Percentiles rank a stretch among this genome's conserved stretches.
These are phyloP conservation scores for Eruca vesicaria DNA, from an alignment of 441 rosid genomes.

Conservation along the genomic window DNA sequence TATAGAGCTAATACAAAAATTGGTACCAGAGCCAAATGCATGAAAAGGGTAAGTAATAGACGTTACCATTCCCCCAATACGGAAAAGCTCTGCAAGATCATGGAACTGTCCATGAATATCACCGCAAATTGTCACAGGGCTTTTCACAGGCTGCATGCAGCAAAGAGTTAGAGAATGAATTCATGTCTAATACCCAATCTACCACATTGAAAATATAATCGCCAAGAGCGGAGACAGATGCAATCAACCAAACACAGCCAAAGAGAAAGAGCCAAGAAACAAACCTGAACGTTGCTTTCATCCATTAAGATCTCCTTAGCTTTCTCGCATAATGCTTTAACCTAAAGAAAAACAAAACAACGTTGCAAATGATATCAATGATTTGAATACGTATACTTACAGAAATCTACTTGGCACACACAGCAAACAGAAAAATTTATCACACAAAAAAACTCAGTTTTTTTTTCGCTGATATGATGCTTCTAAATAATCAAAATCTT, in stretches of 20 bases:
- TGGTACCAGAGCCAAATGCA: neutral
- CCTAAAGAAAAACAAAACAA: slow-evolving; percentile 38
- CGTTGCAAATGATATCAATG: neutral
- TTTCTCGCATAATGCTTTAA: slow-evolving; percentile 66
- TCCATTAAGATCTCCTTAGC: slow-evolving; percentile 72
- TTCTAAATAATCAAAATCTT: neutral
- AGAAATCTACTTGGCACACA: slow-evolving; percentile 12
- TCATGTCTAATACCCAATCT: neutral
- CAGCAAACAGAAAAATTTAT: neutral
- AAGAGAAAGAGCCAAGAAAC: slow-evolving; percentile 2
- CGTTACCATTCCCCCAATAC: slow-evolving; percentile 61
- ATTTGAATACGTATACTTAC: neutral
- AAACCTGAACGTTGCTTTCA: slow-evolving; percentile 81
- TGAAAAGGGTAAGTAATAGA: neutral
- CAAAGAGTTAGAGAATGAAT: neutral
- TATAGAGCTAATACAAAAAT: neutral
- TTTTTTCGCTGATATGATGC: neutral
- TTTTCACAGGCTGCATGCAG: slow-evolving; percentile 60
- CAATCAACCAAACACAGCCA: too few species aligned
- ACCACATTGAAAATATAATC: neutral
- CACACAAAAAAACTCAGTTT: neutral
- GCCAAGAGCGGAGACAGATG: neutral
- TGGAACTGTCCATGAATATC: slow-evolving; percentile 78
- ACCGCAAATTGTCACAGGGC: slow-evolving; percentile 73
- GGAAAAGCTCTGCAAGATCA: slow-evolving; percentile 76